Conservation (phyloP, 352 stramenopile genomes). For the Pythium dissimile region DNA sequence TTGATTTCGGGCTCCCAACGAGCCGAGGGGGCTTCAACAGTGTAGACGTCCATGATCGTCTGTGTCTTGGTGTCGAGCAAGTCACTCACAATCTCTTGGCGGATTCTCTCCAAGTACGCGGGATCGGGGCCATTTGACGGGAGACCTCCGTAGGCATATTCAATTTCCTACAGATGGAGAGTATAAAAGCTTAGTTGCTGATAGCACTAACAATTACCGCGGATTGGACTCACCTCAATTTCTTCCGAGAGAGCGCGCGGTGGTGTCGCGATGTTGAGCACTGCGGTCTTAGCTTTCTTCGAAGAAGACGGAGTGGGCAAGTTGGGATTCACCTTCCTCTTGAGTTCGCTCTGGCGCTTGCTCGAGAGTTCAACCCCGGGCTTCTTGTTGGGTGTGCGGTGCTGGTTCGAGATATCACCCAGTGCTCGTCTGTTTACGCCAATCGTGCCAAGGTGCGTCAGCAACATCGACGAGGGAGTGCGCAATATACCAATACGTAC, state of each 20-base stretch:
- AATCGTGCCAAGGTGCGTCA: not conserved
- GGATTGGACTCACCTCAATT: constrained; percentile 31
- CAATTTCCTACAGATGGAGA: constrained; percentile 47
- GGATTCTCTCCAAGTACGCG: constrained; percentile 40
- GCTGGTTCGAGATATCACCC: constrained; percentile 77
- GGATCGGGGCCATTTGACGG: constrained; percentile 29
- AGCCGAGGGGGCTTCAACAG: constrained; percentile 13
- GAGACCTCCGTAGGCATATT: constrained; percentile 68
- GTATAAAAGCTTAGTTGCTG: not conserved
- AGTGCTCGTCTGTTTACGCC: constrained; percentile 48
- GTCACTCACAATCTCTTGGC: constrained; percentile 50
- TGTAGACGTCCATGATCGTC: constrained; percentile 48
- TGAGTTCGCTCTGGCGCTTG: constrained; percentile 8
- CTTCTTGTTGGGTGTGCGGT: constrained; percentile 30
- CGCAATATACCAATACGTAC: constrained; percentile 18
- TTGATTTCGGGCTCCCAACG: constrained; percentile 30
- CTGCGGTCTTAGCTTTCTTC: constrained; percentile 16
- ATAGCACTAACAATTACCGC: not conserved
- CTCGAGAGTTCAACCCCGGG: not conserved
- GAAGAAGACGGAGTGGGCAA: constrained; percentile 3
- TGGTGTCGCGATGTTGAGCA: constrained; percentile 12
- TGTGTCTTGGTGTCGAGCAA: constrained; percentile 41
- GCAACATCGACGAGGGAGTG: not conserved
- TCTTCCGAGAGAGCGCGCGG: constrained; percentile 22
- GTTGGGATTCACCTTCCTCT: constrained; percentile 5